Evolutionary conservation across 2,329 filamentous ascomycete genomes (phyloP).

Genomic region (Colletotrichum viniferum): DNA sequence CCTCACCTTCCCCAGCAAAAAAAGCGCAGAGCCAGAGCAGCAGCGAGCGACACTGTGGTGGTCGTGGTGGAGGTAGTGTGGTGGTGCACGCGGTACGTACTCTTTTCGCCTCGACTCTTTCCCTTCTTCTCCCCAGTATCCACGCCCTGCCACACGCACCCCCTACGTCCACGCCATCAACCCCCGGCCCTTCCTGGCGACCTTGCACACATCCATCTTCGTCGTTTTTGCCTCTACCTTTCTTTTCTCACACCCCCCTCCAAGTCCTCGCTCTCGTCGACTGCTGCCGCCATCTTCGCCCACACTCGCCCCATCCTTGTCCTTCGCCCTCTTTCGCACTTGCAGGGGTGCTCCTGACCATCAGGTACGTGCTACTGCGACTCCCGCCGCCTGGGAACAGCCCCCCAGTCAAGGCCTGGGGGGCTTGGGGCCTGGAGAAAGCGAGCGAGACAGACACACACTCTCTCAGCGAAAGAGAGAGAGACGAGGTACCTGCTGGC

Average conservation of each 20-base stretch:
- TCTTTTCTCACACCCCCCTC: background rate
- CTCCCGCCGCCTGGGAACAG: constrained; percentile 18
- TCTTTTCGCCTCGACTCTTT: background rate
- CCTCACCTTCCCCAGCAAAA: no score
- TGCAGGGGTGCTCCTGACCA: constrained; percentile 19
- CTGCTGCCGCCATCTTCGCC: background rate
- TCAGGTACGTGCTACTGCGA: constrained; percentile 21
- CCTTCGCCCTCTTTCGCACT: background rate
- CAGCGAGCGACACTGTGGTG: background rate
- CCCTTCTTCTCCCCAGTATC: background rate
- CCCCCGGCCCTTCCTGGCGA: background rate
- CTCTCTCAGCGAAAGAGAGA: background rate
- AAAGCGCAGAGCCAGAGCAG: background rate
- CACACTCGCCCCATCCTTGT: background rate
- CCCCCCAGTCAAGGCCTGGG: background rate
- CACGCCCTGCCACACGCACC: background rate
- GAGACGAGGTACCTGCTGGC: background rate
- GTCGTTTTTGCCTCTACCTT: background rate
- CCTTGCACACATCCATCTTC: background rate
- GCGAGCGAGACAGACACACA: background rate
- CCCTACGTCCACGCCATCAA: background rate
- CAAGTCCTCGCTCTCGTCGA: background rate
- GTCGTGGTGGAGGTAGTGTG: background rate
- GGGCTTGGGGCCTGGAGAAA: background rate
- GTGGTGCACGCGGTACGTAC: background rate